These are phyloP conservation scores for Thelephora ganbajun DNA, from an alignment of 768 basidiomycete species.

Conservation along the genomic window DNA sequence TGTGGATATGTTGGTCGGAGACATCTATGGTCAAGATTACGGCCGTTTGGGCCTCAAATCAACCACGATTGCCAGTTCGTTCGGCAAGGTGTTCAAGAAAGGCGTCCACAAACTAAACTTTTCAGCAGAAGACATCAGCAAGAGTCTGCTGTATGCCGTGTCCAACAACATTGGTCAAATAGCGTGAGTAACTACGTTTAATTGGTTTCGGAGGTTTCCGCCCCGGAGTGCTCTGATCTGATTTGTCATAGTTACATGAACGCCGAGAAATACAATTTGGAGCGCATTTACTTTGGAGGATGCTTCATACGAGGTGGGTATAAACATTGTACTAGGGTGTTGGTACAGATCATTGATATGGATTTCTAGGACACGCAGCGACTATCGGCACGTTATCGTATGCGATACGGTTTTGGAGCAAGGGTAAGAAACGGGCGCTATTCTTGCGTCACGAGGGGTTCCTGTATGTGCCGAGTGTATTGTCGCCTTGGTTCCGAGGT, in stretches of 20 bases:
- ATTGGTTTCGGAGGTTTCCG: slow-evolving; percentile 8
- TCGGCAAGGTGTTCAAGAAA: slow-evolving; percentile 97
- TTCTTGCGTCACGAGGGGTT: slow-evolving; percentile 98
- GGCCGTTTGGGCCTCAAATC: slow-evolving; percentile 91
- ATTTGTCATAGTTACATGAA: slow-evolving; percentile 83
- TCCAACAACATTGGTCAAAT: slow-evolving; percentile 99
- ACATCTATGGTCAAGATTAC: slow-evolving; percentile 99
- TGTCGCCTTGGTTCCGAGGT: slow-evolving; percentile 3
- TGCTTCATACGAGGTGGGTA: slow-evolving; percentile 90
- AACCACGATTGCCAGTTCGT: slow-evolving; percentile 94
- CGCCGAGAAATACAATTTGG: slow-evolving; percentile 93
- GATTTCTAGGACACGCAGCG: slow-evolving; percentile 70
- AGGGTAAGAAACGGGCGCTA: slow-evolving; percentile 89
- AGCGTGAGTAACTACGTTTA: slow-evolving; percentile 58
- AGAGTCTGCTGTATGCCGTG: slow-evolving; percentile 87
- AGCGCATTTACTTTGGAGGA: slow-evolving; percentile 97
- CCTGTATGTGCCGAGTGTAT: slow-evolving; percentile 43
- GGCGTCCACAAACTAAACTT: slow-evolving; percentile 67
- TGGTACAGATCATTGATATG: slow-evolving; percentile 8
- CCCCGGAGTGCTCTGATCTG: slow-evolving; percentile 5
- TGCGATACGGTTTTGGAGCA: slow-evolving; percentile 99
- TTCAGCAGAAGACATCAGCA: slow-evolving; percentile 85
- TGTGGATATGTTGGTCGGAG: slow-evolving; percentile 98
- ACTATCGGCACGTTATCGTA: slow-evolving; percentile 97
- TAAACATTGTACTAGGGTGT: slow-evolving; percentile 4